Base-by-base conservation (phyloP, 768 basidiomycete genomes). In the Suillus occidentalis region DNA sequence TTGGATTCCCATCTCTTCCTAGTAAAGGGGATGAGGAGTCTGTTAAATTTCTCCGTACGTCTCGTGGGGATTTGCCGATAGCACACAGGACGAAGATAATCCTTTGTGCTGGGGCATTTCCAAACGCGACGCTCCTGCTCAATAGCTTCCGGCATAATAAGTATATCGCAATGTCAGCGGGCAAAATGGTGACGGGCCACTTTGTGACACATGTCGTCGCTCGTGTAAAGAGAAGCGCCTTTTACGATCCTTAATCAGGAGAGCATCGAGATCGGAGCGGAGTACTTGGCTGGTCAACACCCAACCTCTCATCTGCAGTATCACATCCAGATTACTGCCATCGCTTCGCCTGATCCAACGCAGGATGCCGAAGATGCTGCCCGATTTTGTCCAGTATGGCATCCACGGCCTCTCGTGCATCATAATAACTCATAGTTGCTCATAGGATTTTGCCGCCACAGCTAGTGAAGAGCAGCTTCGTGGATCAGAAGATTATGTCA, bases 91-190 rank as follows among this genome's bases (percentile, higher is more conserved):
- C 70, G 16, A 70, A 70, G 45, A 58, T 70, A 62, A 70, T 70
- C 22, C 70, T 71, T 20, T 70, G 70, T 39, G 65, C 70, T 1
- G 70, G 70, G 2, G 52, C 70, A 50, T 68, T 71, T 13, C 70
- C 70, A 18, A 65, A 67, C 49, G 66, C 65, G 28, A 71, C 70
- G 31, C 60, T 71, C 16, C 60, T 71, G 14, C 59, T 66, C 28
- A 71, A 71, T 56, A 71, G 67, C 6, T 50, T 71, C 18, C 28
- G 28, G 25, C 8, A 37, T 18, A 60, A 63, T 28, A 50, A 50
- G 22, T 50, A 13, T 50, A 67, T 69, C 22, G 42, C 49, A 6
- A 42, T n/a, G 3, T 67, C 70, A 13, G 70, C 70, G 4, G 70
- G 70, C 18, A 61, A 61, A 7, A 67, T 60, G 2, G 63, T 71